phyloP scores from a whole-genome alignment of 306 rosid genomes.

The Hippophae rhamnoides region DNA sequence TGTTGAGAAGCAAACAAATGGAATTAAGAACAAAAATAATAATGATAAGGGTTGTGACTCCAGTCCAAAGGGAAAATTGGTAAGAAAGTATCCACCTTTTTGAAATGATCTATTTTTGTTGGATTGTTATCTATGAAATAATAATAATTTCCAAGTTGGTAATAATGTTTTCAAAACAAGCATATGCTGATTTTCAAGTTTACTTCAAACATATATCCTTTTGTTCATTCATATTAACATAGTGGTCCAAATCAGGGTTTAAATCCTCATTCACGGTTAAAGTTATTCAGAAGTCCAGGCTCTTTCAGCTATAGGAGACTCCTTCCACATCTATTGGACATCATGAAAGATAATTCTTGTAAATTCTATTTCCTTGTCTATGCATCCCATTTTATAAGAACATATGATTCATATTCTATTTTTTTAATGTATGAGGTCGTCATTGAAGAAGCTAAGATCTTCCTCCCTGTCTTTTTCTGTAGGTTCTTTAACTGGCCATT shows the following conservation, averaged over 20 bases:
- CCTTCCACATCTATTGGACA: conserved; percentile 51
- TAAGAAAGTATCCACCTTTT: conserved; percentile 13
- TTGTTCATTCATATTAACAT: conserved; percentile 9
- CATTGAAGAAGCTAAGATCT: conserved; percentile 9
- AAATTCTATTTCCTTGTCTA: conserved; percentile 18
- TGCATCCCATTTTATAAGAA: not conserved
- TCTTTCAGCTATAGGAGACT: conserved; percentile 53
- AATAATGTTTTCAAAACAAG: not conserved
- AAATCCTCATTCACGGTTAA: conserved; percentile 35
- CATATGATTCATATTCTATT: not conserved
- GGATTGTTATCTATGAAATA: not conserved
- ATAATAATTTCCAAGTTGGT: not conserved
- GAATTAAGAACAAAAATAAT: conserved; percentile 11
- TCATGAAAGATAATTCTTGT: conserved; percentile 24
- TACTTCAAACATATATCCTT: not conserved
- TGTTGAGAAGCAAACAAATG: conserved; percentile 16
- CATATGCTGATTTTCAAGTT: not conserved
- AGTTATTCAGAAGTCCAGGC: conserved; percentile 36
- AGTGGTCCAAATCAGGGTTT: conserved; percentile 28
- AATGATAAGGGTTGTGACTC: conserved; percentile 15
- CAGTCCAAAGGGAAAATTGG: conserved; percentile 26
- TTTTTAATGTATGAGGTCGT: not conserved
- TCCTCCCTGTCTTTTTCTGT: conserved; percentile 18
- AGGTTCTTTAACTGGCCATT: conserved; percentile 23
- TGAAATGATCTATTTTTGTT: not conserved